These are phyloP conservation scores for Letharia lupina DNA, from an alignment of 495 filamentous ascomycete genomes.

Conservation along the genomic window DNA sequence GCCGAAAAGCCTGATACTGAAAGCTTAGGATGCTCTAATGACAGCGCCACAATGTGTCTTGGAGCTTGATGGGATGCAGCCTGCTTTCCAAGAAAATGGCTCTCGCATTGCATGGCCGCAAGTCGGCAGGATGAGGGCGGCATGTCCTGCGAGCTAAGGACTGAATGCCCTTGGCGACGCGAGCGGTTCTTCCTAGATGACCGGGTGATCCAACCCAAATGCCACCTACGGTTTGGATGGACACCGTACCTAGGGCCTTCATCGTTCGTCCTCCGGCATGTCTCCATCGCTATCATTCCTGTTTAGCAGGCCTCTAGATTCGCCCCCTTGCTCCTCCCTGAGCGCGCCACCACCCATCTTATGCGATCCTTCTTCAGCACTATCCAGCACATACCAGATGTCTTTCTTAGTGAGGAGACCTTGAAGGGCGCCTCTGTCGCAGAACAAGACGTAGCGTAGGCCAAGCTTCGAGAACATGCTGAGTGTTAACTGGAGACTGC, in stretches of 20 bases:
- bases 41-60: neutral
- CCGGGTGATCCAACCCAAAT: neutral
- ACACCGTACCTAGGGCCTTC: constrained; percentile 2
- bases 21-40: neutral
- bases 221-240: neutral
- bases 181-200: neutral
- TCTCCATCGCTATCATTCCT: constrained; percentile 33
- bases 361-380: constrained; percentile 52
- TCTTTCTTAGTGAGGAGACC: constrained; percentile 96
- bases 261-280: constrained; percentile 34
- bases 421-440: constrained; percentile 68
- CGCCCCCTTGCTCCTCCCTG: constrained; percentile 36
- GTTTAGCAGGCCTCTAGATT: constrained; percentile 45
- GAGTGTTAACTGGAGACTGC: constrained; percentile 69
- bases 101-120: neutral
- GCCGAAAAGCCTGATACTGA: neutral
- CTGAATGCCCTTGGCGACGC: neutral
- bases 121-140: neutral
- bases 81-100: no score
- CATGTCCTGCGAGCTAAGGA: neutral
- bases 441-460: constrained; percentile 81
- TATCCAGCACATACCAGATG: constrained; percentile 88
- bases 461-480: constrained; percentile 92
- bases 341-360: constrained; percentile 30
- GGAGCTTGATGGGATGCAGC: neutral